Evolutionary conservation across 768 basidiomycete genomes (phyloP).

Genomic region (Termitomyces sp.): DNA sequence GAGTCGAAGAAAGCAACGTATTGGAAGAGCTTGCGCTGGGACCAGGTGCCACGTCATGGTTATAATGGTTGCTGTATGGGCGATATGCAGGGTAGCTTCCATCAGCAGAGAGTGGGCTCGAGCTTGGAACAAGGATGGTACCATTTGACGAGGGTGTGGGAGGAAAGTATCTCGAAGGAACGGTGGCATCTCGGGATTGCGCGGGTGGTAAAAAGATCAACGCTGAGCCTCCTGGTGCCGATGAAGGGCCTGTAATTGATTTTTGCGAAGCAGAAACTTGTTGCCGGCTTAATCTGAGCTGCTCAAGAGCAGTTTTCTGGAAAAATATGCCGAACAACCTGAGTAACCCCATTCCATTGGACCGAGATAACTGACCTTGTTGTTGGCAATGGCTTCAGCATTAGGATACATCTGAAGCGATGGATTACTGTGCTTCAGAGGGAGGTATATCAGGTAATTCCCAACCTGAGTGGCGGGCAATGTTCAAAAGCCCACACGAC

Average conservation of each 20-base stretch:
- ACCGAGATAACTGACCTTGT: slow-evolving; percentile 40
- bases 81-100: slow-evolving; percentile 32
- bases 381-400: slow-evolving; percentile 38
- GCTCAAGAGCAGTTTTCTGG: slow-evolving; percentile 41
- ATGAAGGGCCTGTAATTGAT: slow-evolving; percentile 22
- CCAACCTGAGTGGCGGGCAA: slow-evolving; percentile 7
- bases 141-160: slow-evolving; percentile 41
- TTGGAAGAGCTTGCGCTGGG: slow-evolving; percentile 32
- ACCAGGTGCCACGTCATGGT: slow-evolving; percentile 38
- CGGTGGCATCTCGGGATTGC: slow-evolving; percentile 77
- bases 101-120: slow-evolving; percentile 55
- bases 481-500: slow-evolving; percentile 10
- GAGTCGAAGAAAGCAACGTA: slow-evolving; percentile 36
- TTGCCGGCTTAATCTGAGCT: slow-evolving; percentile 40
- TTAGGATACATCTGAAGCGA: slow-evolving; percentile 41
- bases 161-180: slow-evolving; percentile 57
- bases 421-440: slow-evolving; percentile 10
- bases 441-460: slow-evolving; percentile 8
- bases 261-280: slow-evolving; percentile 24
- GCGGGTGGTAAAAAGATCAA: slow-evolving; percentile 35
- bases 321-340: slow-evolving; percentile 13
- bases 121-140: slow-evolving; percentile 70
- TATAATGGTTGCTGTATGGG: slow-evolving; percentile 28
- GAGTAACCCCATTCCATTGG: slow-evolving; percentile 10
- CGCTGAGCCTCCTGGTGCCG: slow-evolving; percentile 16